Conservation (phyloP, 495 filamentous ascomycete species). For the Talaromyces stipitatus region DNA sequence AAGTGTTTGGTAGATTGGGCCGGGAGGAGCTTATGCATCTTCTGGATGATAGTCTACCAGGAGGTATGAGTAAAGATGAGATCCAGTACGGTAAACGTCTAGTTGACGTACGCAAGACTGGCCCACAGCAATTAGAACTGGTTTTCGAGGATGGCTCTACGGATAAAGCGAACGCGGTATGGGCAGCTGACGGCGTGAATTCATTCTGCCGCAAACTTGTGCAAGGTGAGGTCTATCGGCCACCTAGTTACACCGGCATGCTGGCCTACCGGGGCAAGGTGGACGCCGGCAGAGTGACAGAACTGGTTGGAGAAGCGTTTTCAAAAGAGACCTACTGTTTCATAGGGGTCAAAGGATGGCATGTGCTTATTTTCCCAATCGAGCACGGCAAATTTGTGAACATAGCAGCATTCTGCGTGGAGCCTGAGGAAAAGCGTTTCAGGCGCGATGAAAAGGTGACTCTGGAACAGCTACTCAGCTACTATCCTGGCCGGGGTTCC, state of each 20-base stretch:
- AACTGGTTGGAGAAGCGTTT: background rate
- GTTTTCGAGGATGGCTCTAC: conserved; percentile 1
- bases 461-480: background rate
- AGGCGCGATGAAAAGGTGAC: conserved; percentile 5
- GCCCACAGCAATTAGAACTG: conserved; percentile 3
- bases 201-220: background rate
- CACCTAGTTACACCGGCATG: background rate
- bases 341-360: conserved; percentile 5
- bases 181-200: conserved; percentile 3
- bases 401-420: background rate
- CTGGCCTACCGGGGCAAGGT: conserved; percentile 2
- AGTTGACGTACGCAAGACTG: background rate
- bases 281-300: background rate
- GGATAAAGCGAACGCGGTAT: conserved; percentile 1
- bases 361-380: conserved; percentile 4
- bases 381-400: conserved; percentile 1
- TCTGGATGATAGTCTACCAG: background rate
- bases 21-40: conserved; percentile 4
- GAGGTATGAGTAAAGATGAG: background rate
- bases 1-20: background rate
- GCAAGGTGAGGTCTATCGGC: conserved; percentile 1
- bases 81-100: conserved; percentile 6
- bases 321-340: background rate
- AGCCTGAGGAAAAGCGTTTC: conserved; percentile 1
- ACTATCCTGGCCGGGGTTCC: background rate